phyloP scores from a whole-genome alignment of 2,329 filamentous ascomycete genomes.

The Lachnellula cervina region DNA sequence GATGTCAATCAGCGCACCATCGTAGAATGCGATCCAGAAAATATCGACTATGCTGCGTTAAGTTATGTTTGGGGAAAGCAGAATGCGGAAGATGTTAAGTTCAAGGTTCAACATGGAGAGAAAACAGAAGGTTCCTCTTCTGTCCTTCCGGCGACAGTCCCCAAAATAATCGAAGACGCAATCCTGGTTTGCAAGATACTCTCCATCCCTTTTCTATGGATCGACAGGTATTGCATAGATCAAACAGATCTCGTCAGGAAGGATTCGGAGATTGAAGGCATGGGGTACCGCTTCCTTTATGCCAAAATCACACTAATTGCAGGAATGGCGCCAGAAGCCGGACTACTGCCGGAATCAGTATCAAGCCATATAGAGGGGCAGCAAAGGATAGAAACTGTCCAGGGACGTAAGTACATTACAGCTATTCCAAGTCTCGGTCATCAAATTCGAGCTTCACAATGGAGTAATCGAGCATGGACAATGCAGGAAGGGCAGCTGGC shows the following conservation, averaged over 20 bases:
- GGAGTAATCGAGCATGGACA: not conserved
- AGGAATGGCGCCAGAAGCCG: not conserved
- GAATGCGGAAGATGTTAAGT: not conserved
- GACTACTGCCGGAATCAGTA: not conserved
- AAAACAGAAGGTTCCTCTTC: not conserved
- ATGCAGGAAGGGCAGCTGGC: not conserved
- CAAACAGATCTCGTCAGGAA: not conserved
- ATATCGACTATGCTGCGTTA: constrained; percentile 3
- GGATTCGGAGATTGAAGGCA: not conserved
- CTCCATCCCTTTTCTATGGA: constrained; percentile 1
- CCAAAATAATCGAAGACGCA: constrained; percentile 3
- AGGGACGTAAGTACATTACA: not conserved
- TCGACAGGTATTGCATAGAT: constrained; percentile 3
- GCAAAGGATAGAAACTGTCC: not conserved
- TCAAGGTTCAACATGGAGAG: not conserved
- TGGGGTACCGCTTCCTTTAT: not conserved
- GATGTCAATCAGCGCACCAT: constrained; percentile 1
- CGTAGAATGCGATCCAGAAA: not conserved
- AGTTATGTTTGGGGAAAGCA: constrained; percentile 16
- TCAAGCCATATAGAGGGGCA: not conserved
- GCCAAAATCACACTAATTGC: constrained; percentile 1
- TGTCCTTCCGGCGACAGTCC: not conserved
- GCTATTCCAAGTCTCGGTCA: not conserved
- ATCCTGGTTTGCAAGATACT: not conserved
- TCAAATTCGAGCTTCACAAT: not conserved